Evolutionary conservation across 352 stramenopile genomes (phyloP).

Genomic region (Globisporangium cylindrosporum): DNA sequence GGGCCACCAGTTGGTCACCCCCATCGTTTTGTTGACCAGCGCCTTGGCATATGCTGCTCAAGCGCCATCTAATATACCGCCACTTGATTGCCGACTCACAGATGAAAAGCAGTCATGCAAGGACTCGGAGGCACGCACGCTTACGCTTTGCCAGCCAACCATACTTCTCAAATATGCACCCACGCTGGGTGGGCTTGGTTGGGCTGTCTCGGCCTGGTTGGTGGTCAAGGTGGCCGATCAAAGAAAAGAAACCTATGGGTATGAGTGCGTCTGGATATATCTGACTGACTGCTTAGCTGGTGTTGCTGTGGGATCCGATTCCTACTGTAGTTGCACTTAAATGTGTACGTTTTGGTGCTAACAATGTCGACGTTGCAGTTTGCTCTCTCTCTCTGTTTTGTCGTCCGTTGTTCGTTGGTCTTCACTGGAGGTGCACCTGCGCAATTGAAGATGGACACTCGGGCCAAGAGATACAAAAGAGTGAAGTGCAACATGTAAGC

Average conservation of each 20-base stretch:
- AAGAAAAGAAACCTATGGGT: neutral
- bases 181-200: neutral
- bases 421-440: neutral
- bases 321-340: neutral
- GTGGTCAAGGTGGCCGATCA: neutral
- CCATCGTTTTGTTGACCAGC: neutral
- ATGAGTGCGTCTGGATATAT: neutral
- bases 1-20: neutral
- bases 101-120: neutral
- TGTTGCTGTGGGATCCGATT: neutral
- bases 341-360: neutral
- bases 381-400: neutral
- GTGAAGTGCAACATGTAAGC: neutral
- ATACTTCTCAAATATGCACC: neutral
- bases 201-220: neutral
- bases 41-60: neutral
- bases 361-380: neutral
- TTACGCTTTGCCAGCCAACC: neutral
- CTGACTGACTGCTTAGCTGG: neutral
- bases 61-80: neutral
- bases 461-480: neutral
- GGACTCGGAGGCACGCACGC: neutral
- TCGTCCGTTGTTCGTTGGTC: neutral
- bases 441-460: neutral
- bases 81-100: neutral